Conservation (phyloP, 73 alveolate genomes). For the Paraurostyla sp. region DNA sequence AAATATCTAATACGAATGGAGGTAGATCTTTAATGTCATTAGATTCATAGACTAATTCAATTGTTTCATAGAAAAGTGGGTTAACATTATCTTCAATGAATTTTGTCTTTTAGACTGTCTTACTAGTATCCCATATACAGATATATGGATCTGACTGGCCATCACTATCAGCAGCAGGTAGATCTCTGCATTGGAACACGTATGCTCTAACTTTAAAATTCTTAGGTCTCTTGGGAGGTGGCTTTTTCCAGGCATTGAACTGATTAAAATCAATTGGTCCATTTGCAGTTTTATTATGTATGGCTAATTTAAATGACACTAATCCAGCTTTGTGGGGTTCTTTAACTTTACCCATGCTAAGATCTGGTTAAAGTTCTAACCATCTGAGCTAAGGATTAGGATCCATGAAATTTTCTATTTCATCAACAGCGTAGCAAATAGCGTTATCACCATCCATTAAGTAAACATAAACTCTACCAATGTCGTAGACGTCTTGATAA, state of each 20-base stretch:
- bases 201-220: slow-evolving; percentile 52
- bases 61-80: slow-evolving; percentile 79
- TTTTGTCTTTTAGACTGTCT: slow-evolving; percentile 43
- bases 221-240: slow-evolving; percentile 52
- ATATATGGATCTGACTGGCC: slow-evolving; percentile 83
- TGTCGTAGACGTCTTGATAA: slow-evolving; percentile 1
- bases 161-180: slow-evolving; percentile 76
- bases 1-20: slow-evolving; percentile 73
- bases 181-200: slow-evolving; percentile 73
- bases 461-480: slow-evolving; percentile 66
- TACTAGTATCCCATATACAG: slow-evolving; percentile 62
- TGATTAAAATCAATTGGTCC: slow-evolving; percentile 46
- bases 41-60: slow-evolving; percentile 54
- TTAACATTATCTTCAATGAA: slow-evolving; percentile 70
- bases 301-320: slow-evolving; percentile 59
- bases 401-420: slow-evolving; percentile 44
- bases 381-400: slow-evolving; percentile 59
- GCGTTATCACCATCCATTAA: slow-evolving; percentile 60
- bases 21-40: slow-evolving; percentile 68
- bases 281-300: slow-evolving; percentile 26
- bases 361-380: slow-evolving; percentile 54
- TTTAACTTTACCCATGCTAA: slow-evolving; percentile 57
- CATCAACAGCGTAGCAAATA: slow-evolving; percentile 55
- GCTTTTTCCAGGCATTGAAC: slow-evolving; percentile 45
- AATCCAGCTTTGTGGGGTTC: slow-evolving; percentile 71